Conservation (phyloP, 1,284 basidiomycete genomes). For the Mycena sp. region DNA sequence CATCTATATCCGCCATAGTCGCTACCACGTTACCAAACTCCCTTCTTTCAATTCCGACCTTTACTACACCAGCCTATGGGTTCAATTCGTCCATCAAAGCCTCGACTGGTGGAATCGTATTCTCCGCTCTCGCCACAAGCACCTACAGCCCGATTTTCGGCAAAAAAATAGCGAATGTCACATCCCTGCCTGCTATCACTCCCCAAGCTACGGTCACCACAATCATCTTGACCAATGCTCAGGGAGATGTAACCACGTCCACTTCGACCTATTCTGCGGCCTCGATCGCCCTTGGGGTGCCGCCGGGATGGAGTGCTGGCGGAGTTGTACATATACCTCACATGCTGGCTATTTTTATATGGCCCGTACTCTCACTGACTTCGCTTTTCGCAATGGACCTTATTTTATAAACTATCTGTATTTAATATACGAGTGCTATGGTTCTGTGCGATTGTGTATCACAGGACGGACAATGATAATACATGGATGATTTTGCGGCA, state of each 20-base stretch:
- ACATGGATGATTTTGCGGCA: too few species aligned
- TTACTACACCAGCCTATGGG: constrained; percentile 71
- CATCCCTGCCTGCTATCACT: constrained; percentile 58
- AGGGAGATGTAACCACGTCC: constrained; percentile 54
- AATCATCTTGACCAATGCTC: constrained; percentile 54
- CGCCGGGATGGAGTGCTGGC: constrained; percentile 52
- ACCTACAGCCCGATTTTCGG: constrained; percentile 70
- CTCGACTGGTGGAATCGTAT: constrained; percentile 59
- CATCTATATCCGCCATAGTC: constrained; percentile 60
- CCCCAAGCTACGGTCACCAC: constrained; percentile 54
- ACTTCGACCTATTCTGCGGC: constrained; percentile 52
- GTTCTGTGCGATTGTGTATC: too few species aligned
- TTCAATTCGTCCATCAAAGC: constrained; percentile 76
- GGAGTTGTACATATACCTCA: constrained; percentile 6
- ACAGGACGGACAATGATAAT: too few species aligned
- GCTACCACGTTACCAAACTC: constrained; percentile 82
- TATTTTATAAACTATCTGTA: constrained; percentile 22
- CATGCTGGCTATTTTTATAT: not conserved
- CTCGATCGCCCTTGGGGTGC: constrained; percentile 58
- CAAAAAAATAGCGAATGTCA: constrained; percentile 45
- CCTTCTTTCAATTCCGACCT: constrained; percentile 72
- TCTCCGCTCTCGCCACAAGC: constrained; percentile 70
- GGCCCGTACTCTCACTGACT: constrained; percentile 1
- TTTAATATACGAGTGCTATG: constrained; percentile 10
- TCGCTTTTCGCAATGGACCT: not conserved